Base-by-base conservation (phyloP, 108 stramenopile species). In the Aurantiochytrium sp. region DNA sequence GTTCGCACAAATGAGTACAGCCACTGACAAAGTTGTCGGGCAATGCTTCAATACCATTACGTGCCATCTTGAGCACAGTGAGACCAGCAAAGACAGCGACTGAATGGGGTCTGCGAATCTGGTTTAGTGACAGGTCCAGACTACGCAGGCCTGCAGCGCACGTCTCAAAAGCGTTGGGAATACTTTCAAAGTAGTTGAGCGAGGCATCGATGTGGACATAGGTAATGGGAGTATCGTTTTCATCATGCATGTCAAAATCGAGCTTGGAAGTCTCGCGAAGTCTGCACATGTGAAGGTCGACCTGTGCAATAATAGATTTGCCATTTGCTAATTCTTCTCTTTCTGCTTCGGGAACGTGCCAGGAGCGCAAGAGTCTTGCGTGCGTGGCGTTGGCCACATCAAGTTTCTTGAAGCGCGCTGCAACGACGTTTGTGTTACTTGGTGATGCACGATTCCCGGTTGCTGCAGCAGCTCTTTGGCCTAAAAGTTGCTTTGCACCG, bases 201-300 rank as follows among this genome's bases (percentile, higher is more conserved):
- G 76, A 83, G 51, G 49, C 45, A 23, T 83, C 76, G n/a, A 83
- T 23, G 51, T 83, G 76, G 12, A 83, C 49, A 23, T 53, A 47
- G 1, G 44, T 18, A 45, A 83, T 25, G 45, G 49, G 12, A 8
- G 55, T 16, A 8, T 16, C 55, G 55, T 57, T 8, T 16, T 8
- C 55, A 57, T 8, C 55, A 6, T 0, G 19, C 23, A 23, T 45
- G 6, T 83, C 23, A 47, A 83, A 53, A n/a, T 47, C 49, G 25
- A 53, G 51, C 12, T n/a, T 28, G 28, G 19, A 19, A 35, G 14
- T 6, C 10, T 83, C 23, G 16, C 76, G 76, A 0, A 83, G 76
- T 47, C 76, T 47, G 23, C 76, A 83, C 76, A 83, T 83, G 51
- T 83, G 76, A 12, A 83, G 49, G 76, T 83, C 76, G 25, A 83